Percentiles rank a stretch among this genome's conserved stretches.
Conservation (phyloP, 176 grass and related monocot species). For the Dactylis glomerata region DNA sequence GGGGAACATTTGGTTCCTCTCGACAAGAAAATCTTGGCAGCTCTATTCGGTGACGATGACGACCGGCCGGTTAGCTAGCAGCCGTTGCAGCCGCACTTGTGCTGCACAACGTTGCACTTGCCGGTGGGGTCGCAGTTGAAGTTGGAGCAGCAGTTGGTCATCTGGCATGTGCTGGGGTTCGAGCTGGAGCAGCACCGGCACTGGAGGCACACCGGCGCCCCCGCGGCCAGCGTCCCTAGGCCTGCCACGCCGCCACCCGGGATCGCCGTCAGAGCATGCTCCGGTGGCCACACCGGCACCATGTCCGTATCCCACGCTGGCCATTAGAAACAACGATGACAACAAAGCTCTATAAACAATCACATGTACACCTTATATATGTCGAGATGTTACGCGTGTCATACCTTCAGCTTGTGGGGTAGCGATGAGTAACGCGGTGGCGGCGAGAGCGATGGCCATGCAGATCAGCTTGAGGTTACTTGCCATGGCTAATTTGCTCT, state of each 20-base stretch:
- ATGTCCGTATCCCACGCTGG: not conserved
- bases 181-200: not conserved
- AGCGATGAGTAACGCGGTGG: not conserved
- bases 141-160: not conserved
- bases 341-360: not conserved
- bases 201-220: slow-evolving; percentile 1
- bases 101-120: slow-evolving; percentile 8
- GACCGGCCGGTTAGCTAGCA: slow-evolving; percentile 4
- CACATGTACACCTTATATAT: not conserved
- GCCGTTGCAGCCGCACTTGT: not conserved
- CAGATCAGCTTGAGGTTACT: not conserved
- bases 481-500: not conserved
- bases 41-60: not conserved
- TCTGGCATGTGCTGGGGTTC: not conserved
- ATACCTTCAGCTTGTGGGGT: slow-evolving; percentile 7
- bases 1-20: not conserved
- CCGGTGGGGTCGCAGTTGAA: not conserved
- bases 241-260: not conserved
- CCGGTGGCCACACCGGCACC: not conserved
- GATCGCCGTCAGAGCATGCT: not conserved
- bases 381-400: not conserved
- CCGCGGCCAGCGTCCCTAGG: not conserved
- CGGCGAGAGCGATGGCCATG: not conserved
- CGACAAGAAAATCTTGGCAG: not conserved
- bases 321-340: not conserved